phyloP scores from a whole-genome alignment of 2,329 filamentous ascomycete species.

The Coniochaeta hoffmannii region DNA sequence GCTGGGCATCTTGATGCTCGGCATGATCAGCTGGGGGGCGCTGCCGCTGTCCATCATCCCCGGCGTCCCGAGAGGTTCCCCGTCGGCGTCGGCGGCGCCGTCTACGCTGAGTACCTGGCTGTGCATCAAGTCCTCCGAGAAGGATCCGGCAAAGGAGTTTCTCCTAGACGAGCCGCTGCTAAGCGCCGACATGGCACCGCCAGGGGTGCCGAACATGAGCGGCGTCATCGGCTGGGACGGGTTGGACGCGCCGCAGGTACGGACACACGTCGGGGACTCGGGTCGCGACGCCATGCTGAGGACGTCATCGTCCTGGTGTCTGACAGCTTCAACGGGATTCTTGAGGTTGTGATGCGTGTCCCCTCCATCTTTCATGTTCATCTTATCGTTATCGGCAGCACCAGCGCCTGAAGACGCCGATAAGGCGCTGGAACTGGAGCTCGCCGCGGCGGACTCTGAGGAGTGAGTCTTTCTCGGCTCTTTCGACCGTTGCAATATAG shows the following conservation, averaged over 20 bases:
- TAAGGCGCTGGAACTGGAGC: not conserved
- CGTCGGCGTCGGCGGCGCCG: conserved; percentile 14
- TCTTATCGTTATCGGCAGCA: not conserved
- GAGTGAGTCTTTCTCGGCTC: not conserved
- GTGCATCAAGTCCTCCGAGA: conserved; percentile 32
- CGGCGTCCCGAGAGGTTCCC: conserved; percentile 4
- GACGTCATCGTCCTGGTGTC: conserved; percentile 17
- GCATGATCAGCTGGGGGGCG: conserved; percentile 89
- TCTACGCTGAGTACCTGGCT: conserved; percentile 26
- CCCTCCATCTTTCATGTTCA: not conserved
- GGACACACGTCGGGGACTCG: conserved; percentile 13
- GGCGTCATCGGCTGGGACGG: conserved; percentile 39
- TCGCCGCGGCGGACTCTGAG: not conserved
- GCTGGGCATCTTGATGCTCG: conserved; percentile 84
- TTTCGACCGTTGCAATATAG: conserved; percentile 13
- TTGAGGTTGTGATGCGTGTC: not conserved
- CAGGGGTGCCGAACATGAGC: conserved; percentile 31
- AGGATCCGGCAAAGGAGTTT: conserved; percentile 41
- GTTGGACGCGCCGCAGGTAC: conserved; percentile 12
- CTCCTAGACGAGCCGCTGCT: conserved; percentile 45
- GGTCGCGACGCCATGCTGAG: conserved; percentile 16
- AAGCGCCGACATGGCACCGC: conserved; percentile 30
- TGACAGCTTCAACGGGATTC: conserved; percentile 21
- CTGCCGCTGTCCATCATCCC: conserved; percentile 38
- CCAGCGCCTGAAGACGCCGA: not conserved